Conservation (phyloP, 768 basidiomycete species). For the Agaricus sinodeliciosus region DNA sequence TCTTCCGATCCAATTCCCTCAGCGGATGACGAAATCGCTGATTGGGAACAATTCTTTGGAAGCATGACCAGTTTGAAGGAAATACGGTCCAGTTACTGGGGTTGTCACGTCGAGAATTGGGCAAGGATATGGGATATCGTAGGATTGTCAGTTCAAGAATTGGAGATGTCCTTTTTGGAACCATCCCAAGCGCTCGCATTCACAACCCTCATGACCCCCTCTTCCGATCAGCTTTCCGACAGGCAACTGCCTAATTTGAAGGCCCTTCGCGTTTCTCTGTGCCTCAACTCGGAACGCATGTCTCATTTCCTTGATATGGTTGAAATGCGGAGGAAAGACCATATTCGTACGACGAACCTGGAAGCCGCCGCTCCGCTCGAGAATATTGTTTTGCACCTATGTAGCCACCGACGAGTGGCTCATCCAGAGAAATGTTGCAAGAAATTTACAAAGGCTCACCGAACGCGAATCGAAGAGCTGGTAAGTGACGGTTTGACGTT, state of each 20-base stretch:
- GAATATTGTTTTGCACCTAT: neutral
- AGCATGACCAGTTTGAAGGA: neutral
- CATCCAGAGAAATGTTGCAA: neutral
- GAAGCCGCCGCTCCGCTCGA: neutral
- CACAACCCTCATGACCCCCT: neutral
- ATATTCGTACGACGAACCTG: neutral
- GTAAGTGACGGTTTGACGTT: neutral
- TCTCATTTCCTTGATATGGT: neutral
- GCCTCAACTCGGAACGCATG: neutral
- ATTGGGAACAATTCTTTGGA: neutral
- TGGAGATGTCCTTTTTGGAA: neutral
- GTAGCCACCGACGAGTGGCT: neutral
- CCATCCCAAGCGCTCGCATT: neutral
- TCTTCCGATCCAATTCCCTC: neutral
- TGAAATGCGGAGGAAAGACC: neutral
- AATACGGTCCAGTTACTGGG: neutral
- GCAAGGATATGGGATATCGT: neutral
- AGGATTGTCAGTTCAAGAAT: neutral
- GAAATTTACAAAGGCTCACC: neutral
- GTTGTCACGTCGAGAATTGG: neutral
- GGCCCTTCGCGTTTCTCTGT: neutral
- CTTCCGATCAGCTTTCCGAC: neutral
- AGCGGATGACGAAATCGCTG: neutral
- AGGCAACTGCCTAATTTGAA: neutral
- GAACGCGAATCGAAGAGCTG: neutral